Evolutionary conservation across 768 basidiomycete species (phyloP), one percentile per base, ranked within the genome.

Genomic region (Kwoniella mangroviensis): DNA sequence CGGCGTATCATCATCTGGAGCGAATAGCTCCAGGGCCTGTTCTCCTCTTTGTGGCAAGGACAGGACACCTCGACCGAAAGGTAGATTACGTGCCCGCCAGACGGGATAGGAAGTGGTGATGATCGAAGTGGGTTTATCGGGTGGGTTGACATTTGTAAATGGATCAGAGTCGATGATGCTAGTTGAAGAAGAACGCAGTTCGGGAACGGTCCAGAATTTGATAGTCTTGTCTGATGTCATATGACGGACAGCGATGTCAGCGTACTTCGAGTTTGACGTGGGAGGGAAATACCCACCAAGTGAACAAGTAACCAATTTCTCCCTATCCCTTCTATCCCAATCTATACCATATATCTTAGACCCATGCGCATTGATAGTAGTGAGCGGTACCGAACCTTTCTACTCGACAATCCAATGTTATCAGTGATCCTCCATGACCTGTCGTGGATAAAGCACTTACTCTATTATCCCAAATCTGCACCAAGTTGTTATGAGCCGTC

Each of bases 281-380:
- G 51, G 55, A 12, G 5, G 3, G 6, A 26, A 34, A 54, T 3
- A 69, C 79, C 56, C 11, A 81, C 80, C 83, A 0, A 98, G 86
- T 0, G 94, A 95, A 79, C 97, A 99, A 1, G 96, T 98, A 10
- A 96, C 89, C 43, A 99, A 87, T 80, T 94, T 91, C 75, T 90
- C 87, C n/a, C 86, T 84, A 52, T 86, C 84, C 19, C 87, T 85
- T 61, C 93, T 90, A 7, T 93, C 90, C 95, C 96, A 99, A 83
- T 98, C 96, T 64, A 99, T 94, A 1, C 97, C 97, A 72, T 99
- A 98, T 55, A 98, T 97, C 83, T 94, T 94, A 42, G 92, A 89
- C n/a, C 85, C 85, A 77, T 98, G 95, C 0, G 93, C 95, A 34
- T 86, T 85, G 67, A 98, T 90, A 5, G 86, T 86, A 12, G 88